phyloP scores from a whole-genome alignment of 495 filamentous ascomycete species.

The Stereocaulon alpinum region DNA sequence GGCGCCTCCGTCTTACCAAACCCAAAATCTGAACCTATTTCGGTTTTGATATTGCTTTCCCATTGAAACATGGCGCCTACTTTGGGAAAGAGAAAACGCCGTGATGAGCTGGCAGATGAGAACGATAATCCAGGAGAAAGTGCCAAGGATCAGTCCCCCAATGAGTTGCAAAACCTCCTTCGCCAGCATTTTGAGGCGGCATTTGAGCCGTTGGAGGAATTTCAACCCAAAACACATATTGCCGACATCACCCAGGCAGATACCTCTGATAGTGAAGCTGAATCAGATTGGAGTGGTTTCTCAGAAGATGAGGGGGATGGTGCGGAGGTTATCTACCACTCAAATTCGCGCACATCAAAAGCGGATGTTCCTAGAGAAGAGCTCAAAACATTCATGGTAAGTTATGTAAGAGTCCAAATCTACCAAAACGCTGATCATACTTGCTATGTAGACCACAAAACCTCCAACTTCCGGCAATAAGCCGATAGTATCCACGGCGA shows the following conservation, averaged over 20 bases:
- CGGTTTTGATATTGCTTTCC: not conserved
- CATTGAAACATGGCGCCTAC: slow-evolving; percentile 22
- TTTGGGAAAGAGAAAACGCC: slow-evolving; percentile 29
- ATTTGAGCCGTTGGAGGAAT: slow-evolving; percentile 59
- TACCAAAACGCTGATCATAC: not conserved
- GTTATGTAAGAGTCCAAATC: slow-evolving; percentile 6
- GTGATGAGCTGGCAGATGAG: slow-evolving; percentile 11
- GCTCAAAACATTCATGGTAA: slow-evolving; percentile 69
- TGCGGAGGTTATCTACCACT: slow-evolving; percentile 61
- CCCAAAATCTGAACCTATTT: not conserved
- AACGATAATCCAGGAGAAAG: not conserved
- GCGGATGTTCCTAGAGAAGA: slow-evolving; percentile 53
- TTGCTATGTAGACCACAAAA: slow-evolving; percentile 33
- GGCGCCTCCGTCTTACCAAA: too few relatives aligned
- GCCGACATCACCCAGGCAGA: slow-evolving; percentile 6
- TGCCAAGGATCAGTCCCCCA: not conserved
- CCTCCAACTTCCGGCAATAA: slow-evolving; percentile 41
- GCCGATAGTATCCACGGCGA: slow-evolving; percentile 25
- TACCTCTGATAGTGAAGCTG: slow-evolving; percentile 22
- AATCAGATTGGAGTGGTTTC: slow-evolving; percentile 57
- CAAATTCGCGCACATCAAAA: slow-evolving; percentile 26
- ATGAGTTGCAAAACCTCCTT: slow-evolving; percentile 47
- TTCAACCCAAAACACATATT: slow-evolving; percentile 10
- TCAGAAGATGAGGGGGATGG: slow-evolving; percentile 35
- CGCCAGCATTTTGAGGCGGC: slow-evolving; percentile 77